Evolutionary conservation across 2,329 filamentous ascomycete genomes (phyloP).

Genomic region (Plenodomus tracheiphilus): DNA sequence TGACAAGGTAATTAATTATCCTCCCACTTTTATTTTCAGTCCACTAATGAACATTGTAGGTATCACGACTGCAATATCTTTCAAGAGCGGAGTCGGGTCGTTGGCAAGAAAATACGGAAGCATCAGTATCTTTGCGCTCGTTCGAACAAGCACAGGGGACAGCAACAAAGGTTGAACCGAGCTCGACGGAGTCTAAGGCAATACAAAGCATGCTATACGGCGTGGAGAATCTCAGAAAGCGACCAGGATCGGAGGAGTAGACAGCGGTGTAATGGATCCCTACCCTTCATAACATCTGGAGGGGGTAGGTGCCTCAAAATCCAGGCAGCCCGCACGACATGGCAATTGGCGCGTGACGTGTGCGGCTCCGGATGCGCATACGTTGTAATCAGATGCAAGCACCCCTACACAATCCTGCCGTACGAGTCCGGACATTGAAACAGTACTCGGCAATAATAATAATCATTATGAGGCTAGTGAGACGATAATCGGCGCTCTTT

Average conservation of each 20-base stretch:
- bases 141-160: constrained; percentile 22
- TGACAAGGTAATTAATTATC: constrained; percentile 36
- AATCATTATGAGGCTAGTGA: constrained; percentile 14
- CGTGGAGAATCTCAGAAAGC: constrained; percentile 55
- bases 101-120: constrained; percentile 26
- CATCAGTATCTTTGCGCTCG: constrained; percentile 2
- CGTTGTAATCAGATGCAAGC: constrained; percentile 19
- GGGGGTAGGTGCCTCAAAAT: constrained; percentile 6
- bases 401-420: constrained; percentile 2
- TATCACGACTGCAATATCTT: constrained; percentile 32
- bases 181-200: constrained; percentile 39
- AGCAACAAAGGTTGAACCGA: constrained; percentile 11
- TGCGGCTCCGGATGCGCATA: constrained; percentile 18
- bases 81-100: constrained; percentile 15
- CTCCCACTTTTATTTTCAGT: neutral
- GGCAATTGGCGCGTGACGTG: constrained; percentile 19
- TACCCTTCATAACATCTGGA: no score
- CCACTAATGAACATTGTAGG: neutral
- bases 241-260: constrained; percentile 45
- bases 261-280: constrained; percentile 6
- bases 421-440: neutral
- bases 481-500: constrained; percentile 6
- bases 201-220: constrained; percentile 52
- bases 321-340: neutral
- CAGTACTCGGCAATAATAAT: neutral